phyloP scores from a whole-genome alignment of 345 rosid species.

The Pistacia atlantica region DNA sequence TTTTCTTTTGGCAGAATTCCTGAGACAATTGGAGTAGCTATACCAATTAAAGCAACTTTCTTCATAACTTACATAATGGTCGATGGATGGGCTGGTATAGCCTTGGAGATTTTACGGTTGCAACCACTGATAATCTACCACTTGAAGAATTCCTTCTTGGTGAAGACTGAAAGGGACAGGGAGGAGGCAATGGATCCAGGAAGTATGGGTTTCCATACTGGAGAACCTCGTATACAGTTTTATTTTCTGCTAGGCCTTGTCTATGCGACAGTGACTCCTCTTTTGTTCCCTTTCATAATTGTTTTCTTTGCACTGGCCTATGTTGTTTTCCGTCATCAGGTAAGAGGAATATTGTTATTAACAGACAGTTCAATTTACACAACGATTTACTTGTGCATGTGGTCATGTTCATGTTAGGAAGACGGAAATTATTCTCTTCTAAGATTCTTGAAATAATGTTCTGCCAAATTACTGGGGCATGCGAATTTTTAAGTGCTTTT shows the following conservation, averaged over 20 bases:
- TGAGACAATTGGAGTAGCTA: conserved; percentile 75
- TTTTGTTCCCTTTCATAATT: conserved; percentile 84
- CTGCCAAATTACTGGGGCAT: neutral
- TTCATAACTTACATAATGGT: conserved; percentile 96
- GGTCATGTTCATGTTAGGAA: neutral
- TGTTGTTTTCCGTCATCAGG: conserved; percentile 95
- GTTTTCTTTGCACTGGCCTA: conserved; percentile 79
- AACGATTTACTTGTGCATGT: neutral
- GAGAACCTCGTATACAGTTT: conserved; percentile 92
- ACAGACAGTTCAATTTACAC: neutral
- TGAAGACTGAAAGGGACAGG: conserved; percentile 94
- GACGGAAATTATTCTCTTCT: too few species aligned
- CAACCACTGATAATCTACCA: conserved; percentile 82
- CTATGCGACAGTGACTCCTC: conserved; percentile 79
- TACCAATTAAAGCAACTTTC: conserved; percentile 92
- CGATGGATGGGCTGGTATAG: conserved; percentile 99
- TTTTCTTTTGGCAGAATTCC: conserved; percentile 61
- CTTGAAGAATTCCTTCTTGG: conserved; percentile 83
- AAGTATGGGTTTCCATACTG: conserved; percentile 80
- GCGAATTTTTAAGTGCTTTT: neutral
- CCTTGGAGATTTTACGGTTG: conserved; percentile 83
- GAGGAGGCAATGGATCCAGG: conserved; percentile 95
- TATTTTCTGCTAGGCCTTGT: conserved; percentile 92
- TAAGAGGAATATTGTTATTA: conserved; percentile 23
- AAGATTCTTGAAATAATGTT: neutral